phyloP scores from a whole-genome alignment of 139 green algal species.

The Tetraselmis striata region DNA sequence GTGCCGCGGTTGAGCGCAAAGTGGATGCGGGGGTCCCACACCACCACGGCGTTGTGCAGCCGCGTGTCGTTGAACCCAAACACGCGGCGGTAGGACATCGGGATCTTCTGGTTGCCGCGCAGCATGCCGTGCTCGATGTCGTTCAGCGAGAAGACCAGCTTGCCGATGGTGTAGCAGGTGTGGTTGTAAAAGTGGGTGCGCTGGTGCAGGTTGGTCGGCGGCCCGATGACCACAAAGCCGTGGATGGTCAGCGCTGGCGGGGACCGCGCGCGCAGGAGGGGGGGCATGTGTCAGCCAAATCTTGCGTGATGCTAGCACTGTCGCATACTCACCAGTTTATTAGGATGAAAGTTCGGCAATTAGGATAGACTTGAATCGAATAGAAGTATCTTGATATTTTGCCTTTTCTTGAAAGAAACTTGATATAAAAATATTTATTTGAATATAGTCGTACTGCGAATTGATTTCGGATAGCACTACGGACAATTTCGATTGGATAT shows the following conservation, averaged over 20 bases:
- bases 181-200: slow-evolving; percentile 25
- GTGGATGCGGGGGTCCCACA: slow-evolving; percentile 37
- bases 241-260: slow-evolving; percentile 24
- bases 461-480: too few species aligned
- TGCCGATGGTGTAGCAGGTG: slow-evolving; percentile 24
- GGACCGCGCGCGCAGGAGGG: too few species aligned
- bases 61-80: slow-evolving; percentile 16
- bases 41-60: slow-evolving; percentile 13
- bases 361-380: too few species aligned
- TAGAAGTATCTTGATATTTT: too few species aligned
- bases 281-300: too few species aligned
- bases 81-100: slow-evolving; percentile 11
- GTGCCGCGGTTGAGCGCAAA: slow-evolving; percentile 34
- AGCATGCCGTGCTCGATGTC: slow-evolving; percentile 40
- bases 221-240: slow-evolving; percentile 25
- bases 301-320: too few species aligned
- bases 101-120: slow-evolving; percentile 26
- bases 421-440: too few species aligned
- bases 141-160: slow-evolving; percentile 15
- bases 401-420: too few species aligned
- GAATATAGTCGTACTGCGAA: too few species aligned
- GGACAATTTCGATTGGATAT: too few species aligned
- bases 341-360: too few species aligned
- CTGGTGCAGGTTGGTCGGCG: slow-evolving; percentile 23
- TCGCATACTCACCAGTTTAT: too few species aligned